Evolutionary conservation across 1,139 yeast genomes (phyloP).

Genomic region (Starmera stellimalicola): DNA sequence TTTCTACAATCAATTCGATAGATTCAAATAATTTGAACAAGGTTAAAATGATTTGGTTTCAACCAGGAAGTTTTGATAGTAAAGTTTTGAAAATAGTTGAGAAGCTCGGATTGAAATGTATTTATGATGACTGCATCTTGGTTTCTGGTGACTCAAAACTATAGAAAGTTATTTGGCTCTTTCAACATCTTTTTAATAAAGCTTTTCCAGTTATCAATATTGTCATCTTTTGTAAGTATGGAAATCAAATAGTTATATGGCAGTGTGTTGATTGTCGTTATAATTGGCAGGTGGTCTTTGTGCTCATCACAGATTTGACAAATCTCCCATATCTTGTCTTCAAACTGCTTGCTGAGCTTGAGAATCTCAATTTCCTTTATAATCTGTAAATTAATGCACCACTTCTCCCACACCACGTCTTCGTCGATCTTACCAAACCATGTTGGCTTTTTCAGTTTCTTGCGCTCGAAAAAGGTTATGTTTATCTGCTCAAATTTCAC

Average conservation of each 20-base stretch:
- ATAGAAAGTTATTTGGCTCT: conserved; percentile 27
- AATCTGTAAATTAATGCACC: conserved; percentile 31
- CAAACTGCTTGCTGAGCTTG: conserved; percentile 25
- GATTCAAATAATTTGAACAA: conserved; percentile 20
- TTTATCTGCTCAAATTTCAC: conserved; percentile 19
- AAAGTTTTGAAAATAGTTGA: conserved; percentile 40
- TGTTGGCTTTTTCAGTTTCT: conserved; percentile 22
- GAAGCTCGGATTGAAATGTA: conserved; percentile 23
- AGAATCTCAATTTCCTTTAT: conserved; percentile 13
- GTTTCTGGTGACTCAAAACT: conserved; percentile 49
- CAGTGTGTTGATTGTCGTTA: conserved; percentile 52
- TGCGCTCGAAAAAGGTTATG: conserved; percentile 26
- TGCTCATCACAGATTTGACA: conserved; percentile 42
- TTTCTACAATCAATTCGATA: conserved; percentile 28
- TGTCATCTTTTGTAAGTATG: conserved; percentile 14
- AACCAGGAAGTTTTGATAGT: conserved; percentile 65
- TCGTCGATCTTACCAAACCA: conserved; percentile 33
- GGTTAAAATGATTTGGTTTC: conserved; percentile 66
- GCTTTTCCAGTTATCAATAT: conserved; percentile 16
- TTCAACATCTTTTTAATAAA: conserved; percentile 17
- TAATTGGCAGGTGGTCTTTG: conserved; percentile 66
- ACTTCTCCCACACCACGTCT: conserved; percentile 39
- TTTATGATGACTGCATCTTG: conserved; percentile 56
- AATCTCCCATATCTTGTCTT: conserved; percentile 35
- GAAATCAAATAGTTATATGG: conserved; percentile 56